phyloP scores from a whole-genome alignment of 2,329 filamentous ascomycete species.

The Polytolypa hystricis region DNA sequence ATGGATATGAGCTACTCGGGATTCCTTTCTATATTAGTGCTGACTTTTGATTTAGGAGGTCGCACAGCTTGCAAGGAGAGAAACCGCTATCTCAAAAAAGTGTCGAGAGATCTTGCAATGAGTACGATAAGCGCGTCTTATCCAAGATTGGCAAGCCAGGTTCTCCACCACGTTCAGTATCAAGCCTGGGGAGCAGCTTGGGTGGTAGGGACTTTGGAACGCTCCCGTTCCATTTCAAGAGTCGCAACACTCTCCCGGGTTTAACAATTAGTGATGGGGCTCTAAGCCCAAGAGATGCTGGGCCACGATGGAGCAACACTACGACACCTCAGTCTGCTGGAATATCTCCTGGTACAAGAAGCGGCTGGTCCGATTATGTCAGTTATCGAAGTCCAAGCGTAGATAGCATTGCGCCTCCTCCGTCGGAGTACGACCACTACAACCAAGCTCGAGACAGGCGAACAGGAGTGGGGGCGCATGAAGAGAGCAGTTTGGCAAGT shows the following conservation, averaged over 20 bases:
- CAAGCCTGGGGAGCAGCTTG: slow-evolving; percentile 21
- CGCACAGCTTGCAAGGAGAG: slow-evolving; percentile 46
- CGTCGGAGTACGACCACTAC: slow-evolving; percentile 32
- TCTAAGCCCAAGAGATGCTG: slow-evolving; percentile 11
- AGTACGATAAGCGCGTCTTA: slow-evolving; percentile 51
- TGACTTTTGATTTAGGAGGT: neutral
- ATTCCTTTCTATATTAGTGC: neutral
- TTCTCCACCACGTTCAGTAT: slow-evolving; percentile 39
- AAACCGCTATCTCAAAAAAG: slow-evolving; percentile 47
- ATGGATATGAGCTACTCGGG: too few relatives aligned
- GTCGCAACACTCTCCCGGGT: slow-evolving; percentile 16
- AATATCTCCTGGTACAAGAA: slow-evolving; percentile 30
- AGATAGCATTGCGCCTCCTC: slow-evolving; percentile 30
- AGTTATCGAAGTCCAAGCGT: slow-evolving; percentile 34
- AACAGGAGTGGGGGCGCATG: slow-evolving; percentile 12
- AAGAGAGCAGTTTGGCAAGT: slow-evolving; percentile 32
- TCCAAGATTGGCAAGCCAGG: slow-evolving; percentile 52
- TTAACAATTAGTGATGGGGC: slow-evolving; percentile 11
- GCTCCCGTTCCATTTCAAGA: slow-evolving; percentile 24
- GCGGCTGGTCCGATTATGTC: slow-evolving; percentile 31
- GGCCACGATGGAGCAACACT: slow-evolving; percentile 26
- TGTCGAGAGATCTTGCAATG: slow-evolving; percentile 48
- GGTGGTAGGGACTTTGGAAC: slow-evolving; percentile 15
- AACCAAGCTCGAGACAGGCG: slow-evolving; percentile 21
- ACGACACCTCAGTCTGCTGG: slow-evolving; percentile 27